Evolutionary conservation across 441 rosid species (phyloP).

Genomic region (Isatis lusitanica): DNA sequence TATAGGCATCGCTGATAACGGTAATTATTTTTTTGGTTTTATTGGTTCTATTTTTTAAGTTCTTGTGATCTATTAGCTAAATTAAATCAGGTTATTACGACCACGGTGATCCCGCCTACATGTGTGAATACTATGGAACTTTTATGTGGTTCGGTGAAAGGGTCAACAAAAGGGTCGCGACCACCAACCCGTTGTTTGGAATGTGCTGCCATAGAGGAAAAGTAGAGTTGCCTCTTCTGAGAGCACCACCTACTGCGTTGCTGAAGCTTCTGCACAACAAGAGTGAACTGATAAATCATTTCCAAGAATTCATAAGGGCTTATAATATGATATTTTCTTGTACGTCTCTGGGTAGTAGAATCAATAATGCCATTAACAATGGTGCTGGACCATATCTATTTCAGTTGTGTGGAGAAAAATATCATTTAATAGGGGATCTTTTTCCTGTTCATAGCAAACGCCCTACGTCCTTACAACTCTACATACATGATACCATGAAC

Average conservation of each 20-base stretch:
- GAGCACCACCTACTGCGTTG: background rate
- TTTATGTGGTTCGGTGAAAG: no score
- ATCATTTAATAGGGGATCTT: background rate
- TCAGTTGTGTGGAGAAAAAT: no score
- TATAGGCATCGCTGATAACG: no score
- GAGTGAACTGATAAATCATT: background rate
- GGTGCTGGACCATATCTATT: background rate
- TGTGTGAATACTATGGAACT: no score
- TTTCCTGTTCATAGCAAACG: background rate
- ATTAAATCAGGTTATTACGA: no score
- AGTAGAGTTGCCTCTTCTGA: background rate
- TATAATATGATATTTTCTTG: background rate
- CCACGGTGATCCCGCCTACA: no score
- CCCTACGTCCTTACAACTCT: background rate
- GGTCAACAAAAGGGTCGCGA: no score
- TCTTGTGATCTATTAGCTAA: no score
- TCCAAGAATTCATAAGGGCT: background rate
- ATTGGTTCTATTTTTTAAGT: no score
- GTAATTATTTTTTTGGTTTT: no score
- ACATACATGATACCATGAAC: background rate
- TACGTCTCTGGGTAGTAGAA: background rate
- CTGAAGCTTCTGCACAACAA: background rate
- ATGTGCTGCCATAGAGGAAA: background rate
- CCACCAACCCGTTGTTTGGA: no score
- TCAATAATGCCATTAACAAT: background rate